Evolutionary conservation across 2,329 filamentous ascomycete species (phyloP).

Genomic region (Cryphonectria nitschkei): DNA sequence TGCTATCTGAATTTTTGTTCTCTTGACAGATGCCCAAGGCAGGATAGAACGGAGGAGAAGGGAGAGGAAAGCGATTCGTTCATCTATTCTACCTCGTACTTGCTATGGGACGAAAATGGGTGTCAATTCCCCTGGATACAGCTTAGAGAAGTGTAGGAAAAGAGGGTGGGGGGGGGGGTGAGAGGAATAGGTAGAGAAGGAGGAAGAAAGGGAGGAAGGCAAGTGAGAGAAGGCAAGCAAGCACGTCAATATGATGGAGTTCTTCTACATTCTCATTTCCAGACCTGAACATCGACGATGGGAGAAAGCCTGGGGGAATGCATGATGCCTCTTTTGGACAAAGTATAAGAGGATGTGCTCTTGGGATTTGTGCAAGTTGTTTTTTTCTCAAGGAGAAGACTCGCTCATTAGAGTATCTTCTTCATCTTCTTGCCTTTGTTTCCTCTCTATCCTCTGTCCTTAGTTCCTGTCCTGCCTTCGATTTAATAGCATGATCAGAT

Average conservation of each 20-base stretch:
- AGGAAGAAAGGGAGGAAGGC: background rate
- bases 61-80: background rate
- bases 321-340: background rate
- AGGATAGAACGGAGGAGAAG: background rate
- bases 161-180: background rate
- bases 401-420: no score
- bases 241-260: background rate
- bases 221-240: background rate
- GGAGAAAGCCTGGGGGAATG: background rate
- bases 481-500: background rate
- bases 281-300: background rate
- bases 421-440: background rate
- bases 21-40: background rate
- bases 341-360: no score
- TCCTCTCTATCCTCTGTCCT: background rate
- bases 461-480: background rate
- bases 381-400: no score
- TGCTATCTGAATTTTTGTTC: background rate
- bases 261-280: background rate
- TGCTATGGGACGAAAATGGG: no score
- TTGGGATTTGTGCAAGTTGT: no score
- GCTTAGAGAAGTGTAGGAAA: background rate
- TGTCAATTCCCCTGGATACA: no score
- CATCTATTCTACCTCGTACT: background rate
- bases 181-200: background rate